A percentile compares a stretch with the other conserved stretches of the same genome.
Conservation (phyloP, 192 early-diverging fungal genomes). For the Phycomyces nitens region DNA sequence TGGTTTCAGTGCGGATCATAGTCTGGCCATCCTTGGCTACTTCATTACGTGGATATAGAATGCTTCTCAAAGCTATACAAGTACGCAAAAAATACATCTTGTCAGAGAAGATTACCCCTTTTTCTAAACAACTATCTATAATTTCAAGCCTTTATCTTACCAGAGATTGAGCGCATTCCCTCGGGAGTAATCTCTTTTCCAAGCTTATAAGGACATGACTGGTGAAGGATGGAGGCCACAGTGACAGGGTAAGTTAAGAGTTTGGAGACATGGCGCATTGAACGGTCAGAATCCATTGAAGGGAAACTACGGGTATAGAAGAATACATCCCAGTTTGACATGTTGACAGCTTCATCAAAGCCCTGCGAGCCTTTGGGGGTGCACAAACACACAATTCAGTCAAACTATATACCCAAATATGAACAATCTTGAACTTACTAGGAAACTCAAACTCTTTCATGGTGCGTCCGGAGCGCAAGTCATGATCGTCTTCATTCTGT, state of each 20-base stretch:
- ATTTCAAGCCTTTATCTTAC: conserved; percentile 19
- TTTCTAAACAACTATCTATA: no score
- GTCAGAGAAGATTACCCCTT: not conserved
- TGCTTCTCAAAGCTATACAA: conserved; percentile 34
- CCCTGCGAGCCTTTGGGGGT: conserved; percentile 45
- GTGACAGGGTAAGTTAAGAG: conserved; percentile 77
- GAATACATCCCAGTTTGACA: conserved; percentile 74
- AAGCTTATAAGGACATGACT: conserved; percentile 67
- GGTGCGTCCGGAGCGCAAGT: conserved; percentile 68
- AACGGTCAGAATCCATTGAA: conserved; percentile 62
- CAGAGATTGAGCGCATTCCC: conserved; percentile 70
- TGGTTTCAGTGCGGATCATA: conserved; percentile 50
- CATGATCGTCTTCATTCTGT: conserved; percentile 76
- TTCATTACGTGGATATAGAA: conserved; percentile 34
- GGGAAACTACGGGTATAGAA: conserved; percentile 78
- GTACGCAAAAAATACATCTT: not conserved
- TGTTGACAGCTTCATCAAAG: conserved; percentile 71
- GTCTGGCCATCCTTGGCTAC: conserved; percentile 36
- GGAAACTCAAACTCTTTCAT: conserved; percentile 82
- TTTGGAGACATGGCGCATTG: conserved; percentile 78
- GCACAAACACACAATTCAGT: not conserved
- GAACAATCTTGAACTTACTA: conserved; percentile 31
- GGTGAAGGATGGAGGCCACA: conserved; percentile 67
- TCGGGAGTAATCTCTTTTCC: conserved; percentile 63
- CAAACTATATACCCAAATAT: conserved; percentile 8